phyloP scores from a whole-genome alignment of 2,329 filamentous ascomycete genomes.

The Fusarium transvaalense region DNA sequence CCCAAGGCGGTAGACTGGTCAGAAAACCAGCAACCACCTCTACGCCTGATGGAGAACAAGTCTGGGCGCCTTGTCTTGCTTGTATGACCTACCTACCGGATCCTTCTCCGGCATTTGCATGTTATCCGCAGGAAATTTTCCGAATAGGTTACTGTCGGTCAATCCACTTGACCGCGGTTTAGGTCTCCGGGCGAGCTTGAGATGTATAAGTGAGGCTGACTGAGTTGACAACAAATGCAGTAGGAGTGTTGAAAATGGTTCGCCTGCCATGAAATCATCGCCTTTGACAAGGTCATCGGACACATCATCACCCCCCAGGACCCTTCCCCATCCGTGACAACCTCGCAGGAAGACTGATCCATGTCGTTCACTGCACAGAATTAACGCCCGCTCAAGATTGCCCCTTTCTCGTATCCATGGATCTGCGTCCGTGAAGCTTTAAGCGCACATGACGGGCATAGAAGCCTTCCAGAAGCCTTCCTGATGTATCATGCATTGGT shows the following conservation, averaged over 20 bases:
- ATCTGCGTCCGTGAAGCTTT: constrained; percentile 12
- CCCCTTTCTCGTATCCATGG: constrained; percentile 27
- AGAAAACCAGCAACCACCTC: constrained; percentile 2
- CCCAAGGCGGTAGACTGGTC: constrained; percentile 1
- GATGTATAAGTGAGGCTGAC: constrained; percentile 36
- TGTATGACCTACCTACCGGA: constrained; percentile 27
- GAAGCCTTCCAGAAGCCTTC: constrained; percentile 48
- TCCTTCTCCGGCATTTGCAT: constrained; percentile 31
- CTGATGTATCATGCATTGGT: constrained; percentile 34
- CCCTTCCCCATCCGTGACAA: constrained; percentile 17
- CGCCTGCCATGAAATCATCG: constrained; percentile 22
- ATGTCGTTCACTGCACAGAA: constrained; percentile 19
- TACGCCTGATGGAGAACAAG: constrained; percentile 18
- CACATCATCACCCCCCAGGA: neutral
- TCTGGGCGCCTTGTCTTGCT: constrained; percentile 28
- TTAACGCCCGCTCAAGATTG: constrained; percentile 18
- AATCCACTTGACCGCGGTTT: constrained; percentile 9
- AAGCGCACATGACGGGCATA: constrained; percentile 14
- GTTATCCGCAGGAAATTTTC: constrained; percentile 16
- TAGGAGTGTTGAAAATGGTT: constrained; percentile 15
- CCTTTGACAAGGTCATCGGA: constrained; percentile 14
- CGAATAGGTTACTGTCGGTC: constrained; percentile 16
- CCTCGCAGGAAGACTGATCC: constrained; percentile 16
- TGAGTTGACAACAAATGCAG: constrained; percentile 10
- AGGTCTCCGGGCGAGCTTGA: constrained; percentile 3